Conservation (phyloP, 2,329 filamentous ascomycete species). For the Alternaria panax region DNA sequence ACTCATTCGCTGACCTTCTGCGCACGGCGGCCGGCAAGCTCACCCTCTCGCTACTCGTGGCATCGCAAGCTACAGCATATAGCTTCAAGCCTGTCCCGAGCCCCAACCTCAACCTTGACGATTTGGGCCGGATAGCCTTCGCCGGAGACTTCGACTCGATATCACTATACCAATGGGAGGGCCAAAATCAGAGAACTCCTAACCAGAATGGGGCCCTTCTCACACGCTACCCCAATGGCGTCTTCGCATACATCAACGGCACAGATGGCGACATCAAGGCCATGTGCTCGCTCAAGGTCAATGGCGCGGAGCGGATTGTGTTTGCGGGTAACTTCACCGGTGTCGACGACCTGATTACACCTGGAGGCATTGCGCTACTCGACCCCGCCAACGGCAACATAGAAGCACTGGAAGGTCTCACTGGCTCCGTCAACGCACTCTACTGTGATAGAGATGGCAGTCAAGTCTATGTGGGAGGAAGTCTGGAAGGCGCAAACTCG, state of each 20-base stretch:
- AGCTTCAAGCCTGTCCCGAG: constrained; percentile 69
- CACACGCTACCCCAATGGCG: constrained; percentile 82
- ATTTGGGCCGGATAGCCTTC: constrained; percentile 83
- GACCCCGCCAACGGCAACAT: constrained; percentile 75
- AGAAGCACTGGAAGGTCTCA: constrained; percentile 78
- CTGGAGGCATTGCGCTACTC: constrained; percentile 79
- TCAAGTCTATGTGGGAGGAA: constrained; percentile 90
- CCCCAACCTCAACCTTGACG: constrained; percentile 77
- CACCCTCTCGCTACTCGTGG: constrained; percentile 45
- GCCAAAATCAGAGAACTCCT: constrained; percentile 74
- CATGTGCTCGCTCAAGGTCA: constrained; percentile 81
- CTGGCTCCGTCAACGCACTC: constrained; percentile 81
- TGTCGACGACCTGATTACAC: constrained; percentile 76
- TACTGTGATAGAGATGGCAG: constrained; percentile 79
- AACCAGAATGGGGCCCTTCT: constrained; percentile 81
- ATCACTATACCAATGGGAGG: constrained; percentile 85
- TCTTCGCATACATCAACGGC: constrained; percentile 74
- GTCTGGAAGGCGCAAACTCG: constrained; percentile 79
- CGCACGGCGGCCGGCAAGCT: constrained; percentile 49
- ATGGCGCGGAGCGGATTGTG: constrained; percentile 77
- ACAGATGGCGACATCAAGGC: constrained; percentile 85
- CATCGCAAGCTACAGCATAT: constrained; percentile 40
- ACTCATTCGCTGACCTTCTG: constrained; percentile 47
- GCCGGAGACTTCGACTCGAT: constrained; percentile 91
- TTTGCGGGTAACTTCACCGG: constrained; percentile 97